Evolutionary conservation across 108 stramenopile genomes (phyloP), one percentile per base, ranked within the genome.

Genomic region (Schizochytrium sp.): DNA sequence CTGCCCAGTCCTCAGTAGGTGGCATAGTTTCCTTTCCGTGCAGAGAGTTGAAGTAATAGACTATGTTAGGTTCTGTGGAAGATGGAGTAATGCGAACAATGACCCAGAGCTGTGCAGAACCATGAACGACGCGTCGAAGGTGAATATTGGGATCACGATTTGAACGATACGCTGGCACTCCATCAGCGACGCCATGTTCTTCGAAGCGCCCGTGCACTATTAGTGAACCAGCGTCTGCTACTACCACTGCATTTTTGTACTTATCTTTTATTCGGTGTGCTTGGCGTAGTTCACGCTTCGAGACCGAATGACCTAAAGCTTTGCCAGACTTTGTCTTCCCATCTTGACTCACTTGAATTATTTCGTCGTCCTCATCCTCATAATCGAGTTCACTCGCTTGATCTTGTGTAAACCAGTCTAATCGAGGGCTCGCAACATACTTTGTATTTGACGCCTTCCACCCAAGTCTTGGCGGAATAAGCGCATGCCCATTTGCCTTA

Each of bases 241-340:
- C 76, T 2, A 83, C 47, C 76, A 83, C 40, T 17, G 76, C 76
- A 5, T 49, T n/a, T 28, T 83, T 83, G 76, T 55, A 83, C 76
- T 50, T 83, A 28, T 83, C 76, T 40, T 28, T 49, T 47, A 83
- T 28, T 5, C 53, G 47, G 47, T 83, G 64, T 44, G 64, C 64
- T 0, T 28, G 19, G 28, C 64, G 64, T 8, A 69, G 64, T 2
- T 69, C 64, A 38, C 44, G 40, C 1, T 69, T 69, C 12, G 64
- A 28, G 12, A 69, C 19, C 42, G 7, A 15, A 10, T 15, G 40
- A 7, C 28, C 64, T 38, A 69, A 44, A 38, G 42, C 64, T 7
- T 15, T 69, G 64, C 19, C 59, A n/a, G 1, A 17, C 59, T 2
- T n/a, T n/a, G 1, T 60, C 28, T 28, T 28, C 28, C 28, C 28